These are phyloP conservation scores for Litchi chinensis DNA, from an alignment of 345 rosid species.

Conservation along the genomic window DNA sequence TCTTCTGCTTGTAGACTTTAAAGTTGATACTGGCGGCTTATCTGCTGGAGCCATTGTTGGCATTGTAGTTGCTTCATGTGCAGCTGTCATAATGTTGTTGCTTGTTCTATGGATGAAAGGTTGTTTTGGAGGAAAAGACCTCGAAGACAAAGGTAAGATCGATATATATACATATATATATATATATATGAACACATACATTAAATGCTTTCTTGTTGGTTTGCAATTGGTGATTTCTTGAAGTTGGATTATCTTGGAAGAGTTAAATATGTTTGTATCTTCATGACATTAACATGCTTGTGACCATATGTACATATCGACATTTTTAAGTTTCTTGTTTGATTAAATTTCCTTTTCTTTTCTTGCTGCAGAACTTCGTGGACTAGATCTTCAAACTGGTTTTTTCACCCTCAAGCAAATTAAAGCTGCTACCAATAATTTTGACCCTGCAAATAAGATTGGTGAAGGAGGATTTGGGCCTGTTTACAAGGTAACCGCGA, in stretches of 20 bases:
- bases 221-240: not conserved
- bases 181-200: not conserved
- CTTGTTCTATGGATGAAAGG: constrained; percentile 48
- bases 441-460: constrained; percentile 68
- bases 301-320: not conserved
- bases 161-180: no score
- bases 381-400: constrained; percentile 78
- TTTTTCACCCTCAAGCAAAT: constrained; percentile 73
- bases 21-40: constrained; percentile 55
- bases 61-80: constrained; percentile 58
- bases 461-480: constrained; percentile 98
- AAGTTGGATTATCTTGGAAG: not conserved
- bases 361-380: constrained; percentile 51
- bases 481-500: constrained; percentile 76
- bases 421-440: constrained; percentile 71
- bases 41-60: constrained; percentile 73
- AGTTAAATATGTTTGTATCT: not conserved
- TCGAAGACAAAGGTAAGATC: constrained; percentile 55
- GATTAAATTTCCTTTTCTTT: constrained; percentile 13
- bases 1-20: constrained; percentile 46
- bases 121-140: constrained; percentile 54
- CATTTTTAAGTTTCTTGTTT: not conserved
- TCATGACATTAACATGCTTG: not conserved
- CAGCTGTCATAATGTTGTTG: constrained; percentile 40
- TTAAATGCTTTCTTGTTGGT: not conserved